A percentile compares a stretch with the other conserved stretches of the same genome.
Evolutionary conservation across 805 yeast species (phyloP).

Genomic region (Zygoascus flipseniorum): DNA sequence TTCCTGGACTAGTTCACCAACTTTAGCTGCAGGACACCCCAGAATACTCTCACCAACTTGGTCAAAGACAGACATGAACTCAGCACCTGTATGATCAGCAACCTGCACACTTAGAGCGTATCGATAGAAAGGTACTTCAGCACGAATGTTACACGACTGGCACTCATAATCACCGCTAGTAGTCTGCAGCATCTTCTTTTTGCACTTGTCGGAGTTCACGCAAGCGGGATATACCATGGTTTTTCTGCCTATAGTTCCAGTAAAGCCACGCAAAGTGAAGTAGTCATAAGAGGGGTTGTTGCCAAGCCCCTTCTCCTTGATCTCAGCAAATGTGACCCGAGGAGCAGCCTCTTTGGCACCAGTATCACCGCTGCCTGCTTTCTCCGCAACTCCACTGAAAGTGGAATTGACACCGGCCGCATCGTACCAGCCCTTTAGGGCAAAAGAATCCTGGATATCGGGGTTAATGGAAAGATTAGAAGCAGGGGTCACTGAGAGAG

Average conservation of each 20-base stretch:
- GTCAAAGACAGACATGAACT: conserved; percentile 84
- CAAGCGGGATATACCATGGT: conserved; percentile 89
- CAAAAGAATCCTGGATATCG: conserved; percentile 79
- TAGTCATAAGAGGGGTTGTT: conserved; percentile 70
- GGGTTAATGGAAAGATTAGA: conserved; percentile 77
- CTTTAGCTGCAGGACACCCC: conserved; percentile 59
- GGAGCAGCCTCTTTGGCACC: conserved; percentile 36
- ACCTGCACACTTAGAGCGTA: conserved; percentile 69
- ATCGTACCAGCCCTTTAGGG: conserved; percentile 92
- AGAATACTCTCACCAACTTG: conserved; percentile 67
- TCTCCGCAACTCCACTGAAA: conserved; percentile 31
- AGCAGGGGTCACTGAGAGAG: conserved; percentile 69
- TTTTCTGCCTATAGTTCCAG: conserved; percentile 56
- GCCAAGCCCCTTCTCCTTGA: conserved; percentile 62
- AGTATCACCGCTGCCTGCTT: conserved; percentile 37
- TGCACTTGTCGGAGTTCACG: conserved; percentile 55
- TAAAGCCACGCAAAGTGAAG: conserved; percentile 65
- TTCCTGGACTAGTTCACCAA: conserved; percentile 30
- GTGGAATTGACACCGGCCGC: conserved; percentile 46
- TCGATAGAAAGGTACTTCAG: conserved; percentile 64
- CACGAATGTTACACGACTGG: conserved; percentile 75
- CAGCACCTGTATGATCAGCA: conserved; percentile 72
- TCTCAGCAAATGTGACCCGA: conserved; percentile 59
- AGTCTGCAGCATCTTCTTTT: conserved; percentile 62
- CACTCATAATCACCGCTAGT: conserved; percentile 81